Conservation (phyloP, 192 early-diverging fungal species). For the Coemansia guatemalensis region DNA sequence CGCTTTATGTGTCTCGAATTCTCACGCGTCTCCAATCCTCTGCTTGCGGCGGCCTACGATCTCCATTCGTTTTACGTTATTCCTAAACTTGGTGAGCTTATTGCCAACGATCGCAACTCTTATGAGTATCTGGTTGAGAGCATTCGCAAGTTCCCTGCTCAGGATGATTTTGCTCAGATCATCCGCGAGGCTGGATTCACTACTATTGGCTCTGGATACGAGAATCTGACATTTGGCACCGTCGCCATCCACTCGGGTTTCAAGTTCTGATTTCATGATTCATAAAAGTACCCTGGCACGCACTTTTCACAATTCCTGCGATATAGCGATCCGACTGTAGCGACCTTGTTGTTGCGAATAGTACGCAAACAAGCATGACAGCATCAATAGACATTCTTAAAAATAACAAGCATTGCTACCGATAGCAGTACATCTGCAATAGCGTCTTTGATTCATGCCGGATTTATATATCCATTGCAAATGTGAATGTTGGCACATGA, state of each 20-base stretch:
- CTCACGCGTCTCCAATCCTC: conserved; percentile 82
- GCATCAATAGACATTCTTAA: too few species aligned
- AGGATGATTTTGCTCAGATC: conserved; percentile 87
- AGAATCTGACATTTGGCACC: conserved; percentile 96
- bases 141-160: conserved; percentile 91
- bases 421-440: too few species aligned
- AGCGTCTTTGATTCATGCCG: too few species aligned
- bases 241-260: conserved; percentile 95
- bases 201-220: conserved; percentile 84
- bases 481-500: too few species aligned
- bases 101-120: conserved; percentile 86
- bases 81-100: conserved; percentile 78
- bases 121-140: conserved; percentile 98
- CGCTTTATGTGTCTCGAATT: conserved; percentile 97
- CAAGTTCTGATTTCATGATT: conserved; percentile 65
- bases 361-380: too few species aligned
- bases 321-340: not conserved
- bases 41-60: conserved; percentile 85
- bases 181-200: conserved; percentile 90
- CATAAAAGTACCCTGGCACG: not conserved
- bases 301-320: not conserved
- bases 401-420: too few species aligned
- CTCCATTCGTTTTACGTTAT: conserved; percentile 94
- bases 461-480: too few species aligned
- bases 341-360: too few species aligned